phyloP scores from a whole-genome alignment of 2,329 filamentous ascomycete genomes.

The Cladophialophora carrionii region DNA sequence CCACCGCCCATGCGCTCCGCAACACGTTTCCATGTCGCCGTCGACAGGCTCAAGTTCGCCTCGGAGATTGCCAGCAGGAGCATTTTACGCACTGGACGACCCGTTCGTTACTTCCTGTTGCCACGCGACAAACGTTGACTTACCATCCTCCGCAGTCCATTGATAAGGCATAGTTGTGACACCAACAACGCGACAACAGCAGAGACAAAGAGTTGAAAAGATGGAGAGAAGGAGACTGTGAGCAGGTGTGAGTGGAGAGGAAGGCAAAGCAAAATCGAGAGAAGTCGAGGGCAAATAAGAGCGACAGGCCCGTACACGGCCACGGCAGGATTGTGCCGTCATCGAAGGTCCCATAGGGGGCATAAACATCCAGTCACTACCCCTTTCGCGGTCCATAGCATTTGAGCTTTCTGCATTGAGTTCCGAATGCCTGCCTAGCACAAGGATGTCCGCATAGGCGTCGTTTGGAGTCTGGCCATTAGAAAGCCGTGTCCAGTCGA shows the following conservation, averaged over 20 bases:
- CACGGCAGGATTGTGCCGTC: conserved; percentile 31
- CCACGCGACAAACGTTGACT: neutral
- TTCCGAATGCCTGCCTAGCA: neutral
- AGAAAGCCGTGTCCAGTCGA: neutral
- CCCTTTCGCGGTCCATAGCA: neutral
- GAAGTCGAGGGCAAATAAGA: conserved; percentile 9
- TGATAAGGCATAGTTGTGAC: conserved; percentile 28
- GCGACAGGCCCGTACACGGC: neutral
- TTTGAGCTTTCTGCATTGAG: neutral
- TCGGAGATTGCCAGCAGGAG: conserved; percentile 31
- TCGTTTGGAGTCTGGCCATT: neutral
- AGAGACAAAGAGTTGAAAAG: conserved; percentile 3
- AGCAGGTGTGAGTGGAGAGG: conserved; percentile 15
- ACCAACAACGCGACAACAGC: neutral
- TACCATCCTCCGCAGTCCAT: conserved; percentile 28
- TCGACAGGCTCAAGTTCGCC: conserved; percentile 30
- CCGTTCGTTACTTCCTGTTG: neutral
- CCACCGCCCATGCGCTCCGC: conserved; percentile 34
- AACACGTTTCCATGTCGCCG: conserved; percentile 37
- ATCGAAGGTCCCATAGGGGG: conserved; percentile 2
- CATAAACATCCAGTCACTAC: neutral
- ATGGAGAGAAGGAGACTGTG: neutral
- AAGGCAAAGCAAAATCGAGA: conserved; percentile 15
- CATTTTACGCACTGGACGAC: conserved; percentile 27
- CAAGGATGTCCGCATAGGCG: neutral